Conservation (phyloP, 1,284 basidiomycete genomes). For the Butyriboletus appendiculatus region DNA sequence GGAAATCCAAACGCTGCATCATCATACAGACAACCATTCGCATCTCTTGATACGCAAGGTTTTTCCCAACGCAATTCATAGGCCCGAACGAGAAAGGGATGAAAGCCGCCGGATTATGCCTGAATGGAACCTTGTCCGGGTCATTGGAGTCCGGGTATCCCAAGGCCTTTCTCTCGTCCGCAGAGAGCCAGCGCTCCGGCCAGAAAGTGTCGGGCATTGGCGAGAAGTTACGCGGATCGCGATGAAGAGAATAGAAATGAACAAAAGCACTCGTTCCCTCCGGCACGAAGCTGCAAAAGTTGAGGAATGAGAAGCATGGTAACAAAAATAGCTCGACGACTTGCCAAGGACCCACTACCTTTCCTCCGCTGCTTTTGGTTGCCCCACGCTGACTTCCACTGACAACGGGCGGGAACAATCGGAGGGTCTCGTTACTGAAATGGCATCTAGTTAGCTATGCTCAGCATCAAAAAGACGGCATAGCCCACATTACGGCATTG, state of each 20-base stretch:
- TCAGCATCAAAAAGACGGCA: conserved; percentile 3
- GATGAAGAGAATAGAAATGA: conserved; percentile 49
- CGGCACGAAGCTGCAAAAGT: conserved; percentile 44
- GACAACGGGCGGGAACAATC: conserved; percentile 54
- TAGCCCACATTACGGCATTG: conserved; percentile 53
- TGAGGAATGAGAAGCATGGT: conserved; percentile 19
- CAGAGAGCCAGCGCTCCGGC: conserved; percentile 45
- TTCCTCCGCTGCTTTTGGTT: conserved; percentile 39
- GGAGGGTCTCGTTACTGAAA: conserved; percentile 57
- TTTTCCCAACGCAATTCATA: conserved; percentile 38
- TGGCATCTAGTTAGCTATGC: conserved; percentile 10
- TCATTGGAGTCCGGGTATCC: conserved; percentile 29
- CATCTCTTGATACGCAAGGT: conserved; percentile 38
- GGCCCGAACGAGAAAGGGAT: conserved; percentile 38
- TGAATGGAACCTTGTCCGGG: conserved; percentile 29
- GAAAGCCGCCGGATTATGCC: conserved; percentile 34
- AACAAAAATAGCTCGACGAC: conserved; percentile 15
- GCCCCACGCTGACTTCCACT: conserved; percentile 53
- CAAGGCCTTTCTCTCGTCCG: conserved; percentile 29
- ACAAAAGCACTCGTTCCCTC: conserved; percentile 50
- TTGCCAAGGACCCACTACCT: conserved; percentile 36
- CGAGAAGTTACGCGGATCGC: conserved; percentile 40
- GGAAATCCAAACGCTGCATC: conserved; percentile 34
- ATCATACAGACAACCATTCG: conserved; percentile 36
- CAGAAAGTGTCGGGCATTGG: conserved; percentile 42